Base-by-base conservation (phyloP, 208 protist genomes). In the Acanthamoeba castellanii region DNA sequence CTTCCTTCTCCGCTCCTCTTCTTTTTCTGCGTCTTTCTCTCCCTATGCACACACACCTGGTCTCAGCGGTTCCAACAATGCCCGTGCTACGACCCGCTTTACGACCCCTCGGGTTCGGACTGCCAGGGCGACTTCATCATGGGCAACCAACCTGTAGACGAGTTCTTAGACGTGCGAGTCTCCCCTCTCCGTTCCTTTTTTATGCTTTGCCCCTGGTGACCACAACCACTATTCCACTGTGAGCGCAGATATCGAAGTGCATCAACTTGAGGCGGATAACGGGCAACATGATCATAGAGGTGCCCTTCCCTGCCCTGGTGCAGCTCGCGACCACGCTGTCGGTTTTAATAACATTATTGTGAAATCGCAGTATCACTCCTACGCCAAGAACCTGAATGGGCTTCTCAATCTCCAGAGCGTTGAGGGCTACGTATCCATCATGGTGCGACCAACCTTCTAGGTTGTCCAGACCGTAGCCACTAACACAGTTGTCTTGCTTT, bases 41-140 rank as follows among this genome's bases (percentile, higher is more conserved):
- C 20, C 66, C 20, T 14, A 0, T 72, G n/a, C 66, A 27, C 20
- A n/a, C 66, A 72, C 11, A 72, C 66, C 66, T 11, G 7, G n/a
- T 27, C 22, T 55, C 50, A 55, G 50, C 13, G 70, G 66, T 74
- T 74, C 66, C 66, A 74, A 25, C 66, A 16, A 8, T 78, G 70
- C 37, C 70, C 70, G 3, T 78, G 70, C 70, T 78, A 78, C 20
- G 70, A 78, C 70, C 37, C 70, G 5, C 30, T 18, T 18, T 78
- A 78, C 70, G 70, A 78, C 8, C 13, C 37, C n/a, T 37, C 25
- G 2, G 0, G 3, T 1, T 7, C 22, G 11, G 70, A 78, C 27
- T 78, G 70, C 70, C 16, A 18, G 14, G 70, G 70, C 11, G 70
- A 78, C 37, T 78, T 78, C 37, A 42, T 78, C 70, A 78, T 78